A percentile compares a stretch with the other conserved stretches of the same genome.
Evolutionary conservation across 805 yeast species (phyloP).

Genomic region (Metschnikowia koreensis): DNA sequence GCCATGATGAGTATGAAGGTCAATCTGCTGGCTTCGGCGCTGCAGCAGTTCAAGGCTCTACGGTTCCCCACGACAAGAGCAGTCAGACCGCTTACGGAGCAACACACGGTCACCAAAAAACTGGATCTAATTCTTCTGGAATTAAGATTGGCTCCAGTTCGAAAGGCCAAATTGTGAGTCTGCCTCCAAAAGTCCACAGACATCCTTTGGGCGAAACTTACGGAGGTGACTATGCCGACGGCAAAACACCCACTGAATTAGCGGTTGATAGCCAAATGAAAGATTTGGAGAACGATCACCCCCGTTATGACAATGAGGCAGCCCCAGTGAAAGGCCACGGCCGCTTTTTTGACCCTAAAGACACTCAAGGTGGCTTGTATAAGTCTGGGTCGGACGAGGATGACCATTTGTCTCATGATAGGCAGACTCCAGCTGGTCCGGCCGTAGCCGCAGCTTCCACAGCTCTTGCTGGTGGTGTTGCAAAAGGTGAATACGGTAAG

Average conservation of each 20-base stretch:
- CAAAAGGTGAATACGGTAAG: slow-evolving; percentile 11
- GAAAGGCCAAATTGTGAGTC: slow-evolving; percentile 26
- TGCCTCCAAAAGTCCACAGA: slow-evolving; percentile 31
- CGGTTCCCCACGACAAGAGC: neutral
- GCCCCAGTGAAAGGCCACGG: slow-evolving; percentile 29
- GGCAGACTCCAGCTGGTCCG: slow-evolving; percentile 8
- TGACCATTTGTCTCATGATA: neutral
- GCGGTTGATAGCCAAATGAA: neutral
- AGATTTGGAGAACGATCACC: slow-evolving; percentile 22
- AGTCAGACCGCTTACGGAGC: slow-evolving; percentile 3
- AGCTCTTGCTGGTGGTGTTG: slow-evolving; percentile 16
- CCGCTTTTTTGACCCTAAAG: slow-evolving; percentile 33
- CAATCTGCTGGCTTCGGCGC: neutral
- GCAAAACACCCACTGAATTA: slow-evolving; percentile 31
- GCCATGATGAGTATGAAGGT: too few relatives aligned
- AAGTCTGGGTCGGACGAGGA: slow-evolving; percentile 4
- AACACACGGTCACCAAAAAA: slow-evolving; percentile 3
- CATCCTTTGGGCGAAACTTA: slow-evolving; percentile 28
- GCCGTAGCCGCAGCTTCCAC: slow-evolving; percentile 14
- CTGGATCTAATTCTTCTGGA: neutral
- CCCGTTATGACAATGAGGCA: slow-evolving; percentile 32
- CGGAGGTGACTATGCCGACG: slow-evolving; percentile 35
- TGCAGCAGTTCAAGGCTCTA: slow-evolving; percentile 11
- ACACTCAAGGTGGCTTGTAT: slow-evolving; percentile 36
- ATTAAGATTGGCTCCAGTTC: slow-evolving; percentile 9